phyloP scores from a whole-genome alignment of 805 yeast genomes.

The Debaryomyces castellii region DNA sequence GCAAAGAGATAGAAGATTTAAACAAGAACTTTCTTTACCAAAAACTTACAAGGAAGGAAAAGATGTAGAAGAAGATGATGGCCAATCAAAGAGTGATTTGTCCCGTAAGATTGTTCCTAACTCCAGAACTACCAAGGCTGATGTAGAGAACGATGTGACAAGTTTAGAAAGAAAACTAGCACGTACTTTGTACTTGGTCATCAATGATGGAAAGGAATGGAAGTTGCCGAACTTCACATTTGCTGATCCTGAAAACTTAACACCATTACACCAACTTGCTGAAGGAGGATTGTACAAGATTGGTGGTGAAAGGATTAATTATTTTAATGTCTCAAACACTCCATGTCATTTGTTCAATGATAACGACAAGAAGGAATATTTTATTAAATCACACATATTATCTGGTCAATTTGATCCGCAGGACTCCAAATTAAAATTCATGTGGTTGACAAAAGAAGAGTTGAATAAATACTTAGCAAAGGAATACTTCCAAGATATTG shows the following conservation, averaged over 20 bases:
- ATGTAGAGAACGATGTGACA: constrained; percentile 54
- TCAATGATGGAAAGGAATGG: constrained; percentile 61
- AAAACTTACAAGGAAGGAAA: constrained; percentile 47
- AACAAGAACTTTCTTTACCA: constrained; percentile 79
- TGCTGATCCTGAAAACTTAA: constrained; percentile 25
- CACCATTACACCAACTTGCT: constrained; percentile 68
- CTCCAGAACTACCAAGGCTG: constrained; percentile 78
- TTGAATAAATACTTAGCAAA: constrained; percentile 50
- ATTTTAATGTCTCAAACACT: constrained; percentile 87
- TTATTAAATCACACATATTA: constrained; percentile 83
- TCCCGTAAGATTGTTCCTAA: constrained; percentile 68
- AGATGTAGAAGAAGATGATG: constrained; percentile 33
- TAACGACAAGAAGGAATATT: constrained; percentile 50
- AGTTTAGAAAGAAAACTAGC: constrained; percentile 79
- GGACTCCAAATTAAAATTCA: constrained; percentile 47
- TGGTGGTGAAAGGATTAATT: constrained; percentile 77
- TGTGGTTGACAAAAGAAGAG: constrained; percentile 88
- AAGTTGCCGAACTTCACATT: constrained; percentile 71
- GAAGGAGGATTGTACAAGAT: constrained; percentile 66
- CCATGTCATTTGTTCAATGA: constrained; percentile 73
- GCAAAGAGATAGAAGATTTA: constrained; percentile 82
- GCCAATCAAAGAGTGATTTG: constrained; percentile 39
- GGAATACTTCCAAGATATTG: constrained; percentile 57
- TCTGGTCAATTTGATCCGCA: constrained; percentile 69
- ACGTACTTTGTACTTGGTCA: constrained; percentile 74